Evolutionary conservation across 257 asterid genomes (phyloP).

Genomic region (Primulina eburnea): DNA sequence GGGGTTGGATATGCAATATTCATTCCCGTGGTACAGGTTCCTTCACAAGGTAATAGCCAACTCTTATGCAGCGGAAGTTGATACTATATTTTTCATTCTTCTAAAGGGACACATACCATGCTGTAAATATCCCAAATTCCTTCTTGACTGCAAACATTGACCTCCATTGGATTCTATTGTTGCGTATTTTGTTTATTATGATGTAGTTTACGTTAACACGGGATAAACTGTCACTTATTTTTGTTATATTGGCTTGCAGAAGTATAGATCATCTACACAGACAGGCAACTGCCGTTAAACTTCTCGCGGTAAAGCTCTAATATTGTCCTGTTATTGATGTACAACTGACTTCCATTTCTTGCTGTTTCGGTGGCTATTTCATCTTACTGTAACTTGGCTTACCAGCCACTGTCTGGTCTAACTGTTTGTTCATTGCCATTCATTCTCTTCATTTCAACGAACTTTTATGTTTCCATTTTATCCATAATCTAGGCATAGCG

Average conservation of each 20-base stretch:
- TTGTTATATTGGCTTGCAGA: conserved; percentile 44
- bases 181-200: background rate
- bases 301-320: conserved; percentile 63
- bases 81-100: conserved; percentile 14
- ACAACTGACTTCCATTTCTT: conserved; percentile 17
- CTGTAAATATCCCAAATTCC: conserved; percentile 4
- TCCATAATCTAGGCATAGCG: background rate
- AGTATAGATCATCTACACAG: conserved; percentile 63
- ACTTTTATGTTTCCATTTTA: conserved; percentile 5
- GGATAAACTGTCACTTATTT: conserved; percentile 20
- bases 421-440: conserved; percentile 8
- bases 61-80: conserved; percentile 14
- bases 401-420: background rate
- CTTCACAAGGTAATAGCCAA: conserved; percentile 55
- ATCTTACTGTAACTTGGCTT: conserved; percentile 6
- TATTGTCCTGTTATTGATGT: conserved; percentile 21
- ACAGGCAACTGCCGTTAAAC: conserved; percentile 62
- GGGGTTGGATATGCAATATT: conserved; percentile 97
- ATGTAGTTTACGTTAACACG: background rate
- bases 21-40: conserved; percentile 59
- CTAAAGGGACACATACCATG: conserved; percentile 15
- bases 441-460: conserved; percentile 3
- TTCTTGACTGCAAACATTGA: conserved; percentile 4
- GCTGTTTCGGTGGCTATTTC: background rate
- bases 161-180: conserved; percentile 23